Evolutionary conservation across 805 yeast genomes (phyloP).

Genomic region (Candida hungchunana): DNA sequence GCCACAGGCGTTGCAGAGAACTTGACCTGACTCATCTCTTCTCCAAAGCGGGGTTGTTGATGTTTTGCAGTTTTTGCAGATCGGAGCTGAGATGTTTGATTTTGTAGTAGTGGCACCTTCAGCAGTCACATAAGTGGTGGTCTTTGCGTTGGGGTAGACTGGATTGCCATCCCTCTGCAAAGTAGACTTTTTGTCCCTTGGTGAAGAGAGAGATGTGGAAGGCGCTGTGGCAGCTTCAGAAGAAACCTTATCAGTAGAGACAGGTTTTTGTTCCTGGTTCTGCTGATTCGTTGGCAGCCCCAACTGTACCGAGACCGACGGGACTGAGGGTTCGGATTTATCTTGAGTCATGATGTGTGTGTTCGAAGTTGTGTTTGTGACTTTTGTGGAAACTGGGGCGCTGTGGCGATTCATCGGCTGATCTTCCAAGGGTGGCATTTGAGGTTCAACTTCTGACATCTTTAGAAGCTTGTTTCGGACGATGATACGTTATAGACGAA

Average conservation of each 20-base stretch:
- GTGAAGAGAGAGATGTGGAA: slow-evolving; percentile 6
- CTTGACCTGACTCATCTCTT: slow-evolving; percentile 86
- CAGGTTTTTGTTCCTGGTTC: too few species aligned
- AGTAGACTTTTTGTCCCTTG: slow-evolving; percentile 5
- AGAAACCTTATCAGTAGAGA: not conserved
- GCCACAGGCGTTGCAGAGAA: slow-evolving; percentile 93
- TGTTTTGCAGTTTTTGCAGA: slow-evolving; percentile 88
- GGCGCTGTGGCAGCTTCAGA: slow-evolving; percentile 6
- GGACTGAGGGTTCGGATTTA: too few species aligned
- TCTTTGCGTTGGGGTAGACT: slow-evolving; percentile 52
- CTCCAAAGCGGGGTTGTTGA: slow-evolving; percentile 95
- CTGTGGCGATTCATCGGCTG: not conserved
- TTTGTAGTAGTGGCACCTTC: slow-evolving; percentile 65
- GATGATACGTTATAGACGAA: not conserved
- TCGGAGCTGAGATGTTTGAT: slow-evolving; percentile 58
- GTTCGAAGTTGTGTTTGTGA: too few species aligned
- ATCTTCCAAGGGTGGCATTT: not conserved
- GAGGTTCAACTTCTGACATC: not conserved
- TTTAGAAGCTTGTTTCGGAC: too few species aligned
- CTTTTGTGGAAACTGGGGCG: too few species aligned
- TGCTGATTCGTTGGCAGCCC: too few species aligned
- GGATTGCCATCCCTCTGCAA: slow-evolving; percentile 13
- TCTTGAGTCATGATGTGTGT: too few species aligned
- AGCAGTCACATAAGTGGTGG: slow-evolving; percentile 47
- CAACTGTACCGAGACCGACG: too few species aligned